Evolutionary conservation across 2,329 filamentous ascomycete genomes (phyloP), one percentile per base, ranked within the genome.

Genomic region (Xylariaceae sp.): DNA sequence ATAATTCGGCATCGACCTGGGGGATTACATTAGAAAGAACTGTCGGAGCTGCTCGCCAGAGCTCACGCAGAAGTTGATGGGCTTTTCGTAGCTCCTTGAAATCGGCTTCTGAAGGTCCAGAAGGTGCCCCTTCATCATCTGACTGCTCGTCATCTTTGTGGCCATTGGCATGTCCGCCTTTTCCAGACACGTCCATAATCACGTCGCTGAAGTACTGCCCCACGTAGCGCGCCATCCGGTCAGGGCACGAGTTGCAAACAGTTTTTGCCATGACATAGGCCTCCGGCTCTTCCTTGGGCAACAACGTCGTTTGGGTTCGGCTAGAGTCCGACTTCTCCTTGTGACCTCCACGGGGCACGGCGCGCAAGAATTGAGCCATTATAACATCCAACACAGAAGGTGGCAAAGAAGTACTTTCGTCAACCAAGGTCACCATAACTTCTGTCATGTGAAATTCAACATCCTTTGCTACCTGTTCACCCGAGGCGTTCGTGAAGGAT

Each of bases 161-260:
- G 3, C 82, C 83, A 63, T 85, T 87, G 56, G 78, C 64, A 66
- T 82, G 79, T 8, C 77, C 77, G 17, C 77, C 78, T 51, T 84
- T 80, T 10, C 78, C 84, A 44, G 87, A 92, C 2, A 92, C 89
- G 70, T 97, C 92, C 62, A 97, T 86, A 59, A 99, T 95, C 55
- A 97, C 92, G 58, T 96, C 92, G 74, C 92, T 96, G 73, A 99
- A 99, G 73, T 97, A 99, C 70, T 96, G 92, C 66, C 91, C 93
- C 58, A 97, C 88, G 66, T 95, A 91, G 62, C 92, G 88, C 1
- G 91, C 88, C 93, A 99, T 97, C 74, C 95, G 95, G 67, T 97
- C 93, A 0, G 90, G 86, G 67, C 88, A 95, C 15, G 84, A 84
- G 69, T 92, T 94, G 77, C 94, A 99, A 50, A 99, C 87, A 2